A percentile compares a stretch with the other conserved stretches of the same genome.
Conservation (phyloP, 2,329 filamentous ascomycete genomes). For the Sporothrix schenckii region DNA sequence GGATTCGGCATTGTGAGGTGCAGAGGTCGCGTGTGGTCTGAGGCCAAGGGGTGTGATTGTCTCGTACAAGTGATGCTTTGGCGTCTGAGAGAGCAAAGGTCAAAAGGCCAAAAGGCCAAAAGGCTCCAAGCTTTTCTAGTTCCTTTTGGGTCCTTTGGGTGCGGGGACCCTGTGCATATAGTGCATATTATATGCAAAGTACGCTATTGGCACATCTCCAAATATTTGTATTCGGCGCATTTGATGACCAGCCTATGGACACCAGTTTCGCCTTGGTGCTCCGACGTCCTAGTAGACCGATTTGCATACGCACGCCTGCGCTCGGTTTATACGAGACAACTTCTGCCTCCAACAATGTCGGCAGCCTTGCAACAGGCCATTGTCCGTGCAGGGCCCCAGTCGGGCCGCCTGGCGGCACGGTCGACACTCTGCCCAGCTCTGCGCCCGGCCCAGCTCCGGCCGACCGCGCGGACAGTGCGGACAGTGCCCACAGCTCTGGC, state of each 20-base stretch:
- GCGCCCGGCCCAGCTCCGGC: constrained; percentile 1
- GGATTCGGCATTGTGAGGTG: constrained; percentile 13
- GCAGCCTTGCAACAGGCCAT: not conserved
- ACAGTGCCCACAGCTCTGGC: not conserved
- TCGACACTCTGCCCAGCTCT: not conserved
- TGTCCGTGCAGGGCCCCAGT: not conserved
- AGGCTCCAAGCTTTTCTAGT: not conserved
- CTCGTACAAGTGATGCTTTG: not conserved
- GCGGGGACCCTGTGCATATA: not conserved
- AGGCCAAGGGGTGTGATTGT: not conserved
- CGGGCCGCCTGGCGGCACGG: not conserved
- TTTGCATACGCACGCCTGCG: not conserved
- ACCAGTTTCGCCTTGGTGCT: not conserved
- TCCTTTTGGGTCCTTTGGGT: not conserved
- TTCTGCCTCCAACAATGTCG: not conserved
- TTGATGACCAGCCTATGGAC: not conserved
- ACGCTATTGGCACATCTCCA: not conserved
- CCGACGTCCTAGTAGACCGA: not conserved
- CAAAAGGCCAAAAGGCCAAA: not conserved
- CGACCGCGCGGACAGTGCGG: not conserved
- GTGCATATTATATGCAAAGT: not conserved
- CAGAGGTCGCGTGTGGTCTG: not conserved
- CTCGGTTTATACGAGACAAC: not conserved
- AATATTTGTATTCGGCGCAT: constrained; percentile 10
- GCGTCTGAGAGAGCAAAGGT: not conserved